phyloP scores from a whole-genome alignment of 148 eudicot genomes.

The Camellia lanceoleosa region DNA sequence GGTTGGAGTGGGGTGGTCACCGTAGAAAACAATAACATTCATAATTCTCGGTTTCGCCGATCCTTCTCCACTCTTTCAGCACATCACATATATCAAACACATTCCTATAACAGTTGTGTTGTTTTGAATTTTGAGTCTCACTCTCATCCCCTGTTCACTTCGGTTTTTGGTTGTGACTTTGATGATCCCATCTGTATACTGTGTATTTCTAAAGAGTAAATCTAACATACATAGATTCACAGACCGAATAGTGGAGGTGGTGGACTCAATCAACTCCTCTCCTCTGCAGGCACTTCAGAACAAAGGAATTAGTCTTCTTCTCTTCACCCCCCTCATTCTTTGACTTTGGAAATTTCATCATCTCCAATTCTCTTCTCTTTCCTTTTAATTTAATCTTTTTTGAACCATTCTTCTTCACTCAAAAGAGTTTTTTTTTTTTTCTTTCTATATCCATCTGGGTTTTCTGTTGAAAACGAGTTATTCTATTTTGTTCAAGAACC shows the following conservation, averaged over 20 bases:
- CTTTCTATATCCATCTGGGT: not conserved
- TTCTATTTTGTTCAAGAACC: not conserved
- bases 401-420: not conserved
- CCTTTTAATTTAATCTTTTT: not conserved
- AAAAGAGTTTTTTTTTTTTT: not conserved
- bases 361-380: not conserved
- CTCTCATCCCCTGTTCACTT: too few relatives aligned
- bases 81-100: not conserved
- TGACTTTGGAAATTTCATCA: not conserved
- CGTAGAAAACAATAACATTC: too few relatives aligned
- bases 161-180: too few relatives aligned
- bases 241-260: too few relatives aligned
- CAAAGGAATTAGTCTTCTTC: not conserved
- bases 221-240: too few relatives aligned
- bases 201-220: too few relatives aligned
- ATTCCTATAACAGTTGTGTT: too few relatives aligned
- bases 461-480: not conserved
- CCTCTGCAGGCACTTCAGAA: too few relatives aligned
- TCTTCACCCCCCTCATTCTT: not conserved
- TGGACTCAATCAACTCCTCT: too few relatives aligned
- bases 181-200: too few relatives aligned
- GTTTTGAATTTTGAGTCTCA: too few relatives aligned
- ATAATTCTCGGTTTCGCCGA: constrained; percentile 41
- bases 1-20: too few relatives aligned
- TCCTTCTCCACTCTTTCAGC: not conserved